Evolutionary conservation across 495 filamentous ascomycete genomes (phyloP), one percentile per base, ranked within the genome.

Genomic region (Schizothecium vesticola): DNA sequence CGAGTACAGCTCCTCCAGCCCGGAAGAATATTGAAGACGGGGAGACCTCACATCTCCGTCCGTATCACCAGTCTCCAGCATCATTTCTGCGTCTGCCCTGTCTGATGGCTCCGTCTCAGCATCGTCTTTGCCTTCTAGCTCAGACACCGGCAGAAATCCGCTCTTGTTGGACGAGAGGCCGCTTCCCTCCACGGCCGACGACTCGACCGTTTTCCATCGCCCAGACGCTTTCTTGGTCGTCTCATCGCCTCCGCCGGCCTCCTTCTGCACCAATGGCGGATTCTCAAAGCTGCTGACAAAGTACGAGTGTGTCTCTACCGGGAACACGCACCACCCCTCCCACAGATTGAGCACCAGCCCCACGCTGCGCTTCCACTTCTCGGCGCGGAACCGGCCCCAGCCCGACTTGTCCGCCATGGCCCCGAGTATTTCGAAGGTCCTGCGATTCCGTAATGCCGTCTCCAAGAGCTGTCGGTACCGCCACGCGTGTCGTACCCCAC

Each of bases 241-340:
- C 59, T 84, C 87, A 24, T 78, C 80, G 51, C 77, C 72, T 59
- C 73, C 29, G n/a, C 25, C 76, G 69, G 83, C 78, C 66, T 85
- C 80, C 58, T 81, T 80, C 63, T 80, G 81, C 3, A 86, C 85
- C 22, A 88, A 76, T 6, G 91, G 90, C 56, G 92, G 90, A 67
- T 90, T 89, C 55, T 89, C 85, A 69, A 98, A 97, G 9, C 86
- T 85, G 59, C 85, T 75, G 55, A 84, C 84, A 70, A 98, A 93
- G 63, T 87, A 81, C 69, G 91, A 89, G 67, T 94, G 90, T 33
- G 86, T 88, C 23, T 87, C 85, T 56, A 90, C 86, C 2, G 90
- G 87, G 72, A 99, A 99, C 10, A 94, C 90, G 72, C 89, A 91
- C 91, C 91, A 94, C 1, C 88, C 89, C 79, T 97, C 92, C 95